Conservation (phyloP, 306 rosid genomes). For the Potentilla sterilis region DNA sequence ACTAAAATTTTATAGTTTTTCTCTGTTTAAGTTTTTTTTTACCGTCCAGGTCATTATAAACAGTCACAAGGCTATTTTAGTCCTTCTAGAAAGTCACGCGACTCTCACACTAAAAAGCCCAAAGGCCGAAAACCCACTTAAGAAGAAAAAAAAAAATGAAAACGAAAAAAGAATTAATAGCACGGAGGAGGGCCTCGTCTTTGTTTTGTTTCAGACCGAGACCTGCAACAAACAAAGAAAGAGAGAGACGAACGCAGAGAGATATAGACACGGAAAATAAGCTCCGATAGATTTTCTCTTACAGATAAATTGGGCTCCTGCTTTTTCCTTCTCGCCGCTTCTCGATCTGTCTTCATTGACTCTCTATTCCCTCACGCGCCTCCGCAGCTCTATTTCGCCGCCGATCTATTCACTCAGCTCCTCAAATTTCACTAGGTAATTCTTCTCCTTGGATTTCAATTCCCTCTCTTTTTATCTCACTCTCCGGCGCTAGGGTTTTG, state of each 20-base stretch:
- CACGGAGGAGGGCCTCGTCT: constrained; percentile 41
- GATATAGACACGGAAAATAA: constrained; percentile 15
- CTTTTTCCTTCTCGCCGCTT: constrained; percentile 18
- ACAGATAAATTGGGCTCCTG: constrained; percentile 18
- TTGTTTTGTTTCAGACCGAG: constrained; percentile 56
- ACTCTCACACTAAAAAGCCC: no score
- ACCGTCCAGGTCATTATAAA: no score
- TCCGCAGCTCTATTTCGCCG: constrained; percentile 33
- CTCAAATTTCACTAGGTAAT: constrained; percentile 38
- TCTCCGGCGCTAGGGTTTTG: constrained; percentile 33
- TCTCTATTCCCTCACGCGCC: constrained; percentile 28
- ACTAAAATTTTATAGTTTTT: no score
- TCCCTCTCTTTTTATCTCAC: background rate
- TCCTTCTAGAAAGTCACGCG: no score
- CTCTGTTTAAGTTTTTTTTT: no score
- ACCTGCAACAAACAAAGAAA: constrained; percentile 42
- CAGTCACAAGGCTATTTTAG: no score
- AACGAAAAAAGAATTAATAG: background rate
- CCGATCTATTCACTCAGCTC: constrained; percentile 61
- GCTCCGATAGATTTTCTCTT: constrained; percentile 15
- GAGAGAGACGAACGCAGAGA: constrained; percentile 27
- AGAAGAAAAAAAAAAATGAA: background rate
- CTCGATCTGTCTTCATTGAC: constrained; percentile 48
- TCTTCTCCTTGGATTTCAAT: background rate
- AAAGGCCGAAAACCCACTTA: no score